phyloP scores from a whole-genome alignment of 2,329 filamentous ascomycete species.

The Aspergillus tanneri region DNA sequence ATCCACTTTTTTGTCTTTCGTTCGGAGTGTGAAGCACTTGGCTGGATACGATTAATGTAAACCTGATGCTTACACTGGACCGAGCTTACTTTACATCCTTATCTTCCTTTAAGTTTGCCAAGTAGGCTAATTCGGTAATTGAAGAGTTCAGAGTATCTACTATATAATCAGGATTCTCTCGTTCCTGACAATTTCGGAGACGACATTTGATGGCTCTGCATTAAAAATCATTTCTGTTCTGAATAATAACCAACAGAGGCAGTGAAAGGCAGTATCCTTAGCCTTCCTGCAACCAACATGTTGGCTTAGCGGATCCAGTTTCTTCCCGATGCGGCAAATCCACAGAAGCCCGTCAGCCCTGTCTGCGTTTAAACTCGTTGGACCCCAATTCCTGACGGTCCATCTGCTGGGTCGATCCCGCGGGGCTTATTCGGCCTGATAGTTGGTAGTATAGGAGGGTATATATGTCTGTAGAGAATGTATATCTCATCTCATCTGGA shows the following conservation, averaged over 20 bases:
- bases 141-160: too few species aligned
- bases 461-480: too few species aligned
- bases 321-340: too few species aligned
- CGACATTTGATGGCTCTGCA: too few species aligned
- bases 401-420: background rate
- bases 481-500: too few species aligned
- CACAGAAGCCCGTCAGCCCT: too few species aligned
- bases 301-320: background rate
- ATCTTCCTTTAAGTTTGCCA: background rate
- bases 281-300: background rate
- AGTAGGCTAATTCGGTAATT: too few species aligned
- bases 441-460: background rate
- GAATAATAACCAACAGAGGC: background rate
- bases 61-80: constrained; percentile 22
- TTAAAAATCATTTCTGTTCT: too few species aligned
- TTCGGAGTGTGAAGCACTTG: constrained; percentile 26
- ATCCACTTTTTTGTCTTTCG: constrained; percentile 13
- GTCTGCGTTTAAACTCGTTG: too few species aligned
- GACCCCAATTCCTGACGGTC: background rate
- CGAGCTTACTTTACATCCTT: constrained; percentile 5
- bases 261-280: background rate
- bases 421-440: background rate
- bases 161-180: too few species aligned
- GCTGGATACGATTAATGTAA: constrained; percentile 31
- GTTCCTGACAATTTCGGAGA: too few species aligned